Conservation (phyloP, 2,329 filamentous ascomycete genomes). For the Fusarium brevicatenulatum region DNA sequence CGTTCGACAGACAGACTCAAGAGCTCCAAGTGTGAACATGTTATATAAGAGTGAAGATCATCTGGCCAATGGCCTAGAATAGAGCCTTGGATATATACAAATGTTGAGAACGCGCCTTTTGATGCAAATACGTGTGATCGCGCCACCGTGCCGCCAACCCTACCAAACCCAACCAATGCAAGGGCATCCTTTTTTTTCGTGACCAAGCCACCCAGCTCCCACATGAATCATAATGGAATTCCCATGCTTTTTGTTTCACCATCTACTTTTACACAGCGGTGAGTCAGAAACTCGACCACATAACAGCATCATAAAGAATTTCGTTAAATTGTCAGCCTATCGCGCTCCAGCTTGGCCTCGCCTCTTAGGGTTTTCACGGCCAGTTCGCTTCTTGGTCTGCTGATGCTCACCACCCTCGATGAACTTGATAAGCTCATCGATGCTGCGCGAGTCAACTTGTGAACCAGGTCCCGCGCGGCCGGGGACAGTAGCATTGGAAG, state of each 20-base stretch:
- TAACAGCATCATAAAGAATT: conserved; percentile 22
- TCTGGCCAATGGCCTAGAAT: conserved; percentile 30
- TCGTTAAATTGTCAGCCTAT: conserved; percentile 26
- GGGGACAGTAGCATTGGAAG: conserved; percentile 47
- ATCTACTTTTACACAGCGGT: conserved; percentile 37
- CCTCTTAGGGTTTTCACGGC: conserved; percentile 66
- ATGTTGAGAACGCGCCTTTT: conserved; percentile 39
- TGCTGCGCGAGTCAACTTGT: conserved; percentile 78
- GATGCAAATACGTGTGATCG: conserved; percentile 40
- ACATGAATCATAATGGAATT: conserved; percentile 33
- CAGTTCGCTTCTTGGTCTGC: conserved; percentile 66
- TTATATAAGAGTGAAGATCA: conserved; percentile 45
- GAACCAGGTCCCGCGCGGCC: conserved; percentile 45
- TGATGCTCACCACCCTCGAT: conserved; percentile 80
- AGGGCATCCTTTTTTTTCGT: conserved; percentile 5
- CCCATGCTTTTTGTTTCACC: conserved; percentile 30
- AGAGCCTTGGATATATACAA: conserved; percentile 38
- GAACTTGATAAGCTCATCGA: conserved; percentile 93
- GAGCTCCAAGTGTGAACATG: conserved; percentile 15
- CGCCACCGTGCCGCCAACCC: conserved; percentile 22
- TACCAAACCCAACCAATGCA: conserved; percentile 32
- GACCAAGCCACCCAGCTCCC: conserved; percentile 19
- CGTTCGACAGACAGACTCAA: not conserved
- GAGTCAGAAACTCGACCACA: conserved; percentile 28
- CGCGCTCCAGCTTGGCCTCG: conserved; percentile 51